A percentile compares a stretch with the other conserved stretches of the same genome.
Evolutionary conservation across 2,329 filamentous ascomycete genomes (phyloP).

Genomic region (Cercospora brassicicola): DNA sequence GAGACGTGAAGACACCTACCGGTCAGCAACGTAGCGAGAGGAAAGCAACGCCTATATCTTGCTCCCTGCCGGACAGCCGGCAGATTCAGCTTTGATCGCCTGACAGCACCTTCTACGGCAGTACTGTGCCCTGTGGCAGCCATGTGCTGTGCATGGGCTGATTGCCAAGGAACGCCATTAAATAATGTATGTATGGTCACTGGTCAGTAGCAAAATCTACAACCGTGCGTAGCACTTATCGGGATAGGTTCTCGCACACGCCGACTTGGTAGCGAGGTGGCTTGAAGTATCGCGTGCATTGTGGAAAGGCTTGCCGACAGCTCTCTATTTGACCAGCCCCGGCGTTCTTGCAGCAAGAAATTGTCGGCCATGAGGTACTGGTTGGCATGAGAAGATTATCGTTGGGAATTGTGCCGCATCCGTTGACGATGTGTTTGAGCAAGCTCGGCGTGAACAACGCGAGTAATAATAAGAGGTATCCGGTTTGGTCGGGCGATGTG

Average conservation of each 20-base stretch:
- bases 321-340: neutral
- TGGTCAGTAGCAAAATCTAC: neutral
- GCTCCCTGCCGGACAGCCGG: neutral
- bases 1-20: neutral
- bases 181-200: neutral
- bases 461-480: neutral
- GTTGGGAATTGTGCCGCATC: neutral
- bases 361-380: neutral
- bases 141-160: neutral
- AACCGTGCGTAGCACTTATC: neutral
- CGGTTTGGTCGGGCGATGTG: neutral
- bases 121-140: neutral
- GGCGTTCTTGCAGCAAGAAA: neutral
- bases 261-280: neutral
- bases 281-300: neutral
- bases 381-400: neutral
- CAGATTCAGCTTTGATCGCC: neutral
- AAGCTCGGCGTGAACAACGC: neutral
- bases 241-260: neutral
- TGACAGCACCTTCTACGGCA: neutral
- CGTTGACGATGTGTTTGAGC: neutral
- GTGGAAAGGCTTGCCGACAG: neutral
- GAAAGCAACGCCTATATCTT: neutral
- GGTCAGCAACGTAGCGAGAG: neutral
- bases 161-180: neutral